phyloP scores from a whole-genome alignment of 2,329 filamentous ascomycete genomes.

The Coniochaeta sp. region DNA sequence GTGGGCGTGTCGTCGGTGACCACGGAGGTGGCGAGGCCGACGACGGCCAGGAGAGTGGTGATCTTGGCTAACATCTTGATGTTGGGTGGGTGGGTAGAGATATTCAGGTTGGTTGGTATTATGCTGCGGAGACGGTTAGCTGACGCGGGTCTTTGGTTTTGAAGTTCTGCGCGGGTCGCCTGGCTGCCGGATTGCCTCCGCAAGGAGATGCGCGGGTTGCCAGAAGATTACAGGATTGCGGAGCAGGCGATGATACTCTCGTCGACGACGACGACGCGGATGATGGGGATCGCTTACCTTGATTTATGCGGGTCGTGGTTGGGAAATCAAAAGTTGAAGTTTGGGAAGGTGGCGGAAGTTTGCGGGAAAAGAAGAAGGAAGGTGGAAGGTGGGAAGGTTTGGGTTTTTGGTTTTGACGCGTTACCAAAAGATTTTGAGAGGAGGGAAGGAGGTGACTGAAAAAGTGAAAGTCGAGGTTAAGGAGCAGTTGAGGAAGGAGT shows the following conservation, averaged over 20 bases:
- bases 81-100: not conserved
- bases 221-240: too few relatives aligned
- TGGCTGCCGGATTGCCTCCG: not conserved
- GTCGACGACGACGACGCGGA: too few relatives aligned
- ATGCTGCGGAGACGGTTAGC: not conserved
- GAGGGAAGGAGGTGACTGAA: not conserved
- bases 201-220: not conserved
- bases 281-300: not conserved
- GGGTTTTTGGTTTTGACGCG: slow-evolving; percentile 1
- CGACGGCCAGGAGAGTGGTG: not conserved
- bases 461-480: not conserved
- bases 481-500: not conserved
- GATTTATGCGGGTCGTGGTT: not conserved
- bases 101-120: not conserved
- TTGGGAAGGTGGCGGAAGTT: not conserved
- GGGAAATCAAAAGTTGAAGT: not conserved
- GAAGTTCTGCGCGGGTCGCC: not conserved
- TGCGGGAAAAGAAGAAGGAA: not conserved
- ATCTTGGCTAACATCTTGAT: slow-evolving; percentile 1
- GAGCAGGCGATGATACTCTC: too few relatives aligned
- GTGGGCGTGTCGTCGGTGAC: not conserved
- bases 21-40: not conserved
- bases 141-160: not conserved
- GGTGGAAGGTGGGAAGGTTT: not conserved
- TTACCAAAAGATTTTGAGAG: not conserved